These are phyloP conservation scores for Paramecium octaurelia DNA, from an alignment of 73 alveolate species.

Conservation along the genomic window DNA sequence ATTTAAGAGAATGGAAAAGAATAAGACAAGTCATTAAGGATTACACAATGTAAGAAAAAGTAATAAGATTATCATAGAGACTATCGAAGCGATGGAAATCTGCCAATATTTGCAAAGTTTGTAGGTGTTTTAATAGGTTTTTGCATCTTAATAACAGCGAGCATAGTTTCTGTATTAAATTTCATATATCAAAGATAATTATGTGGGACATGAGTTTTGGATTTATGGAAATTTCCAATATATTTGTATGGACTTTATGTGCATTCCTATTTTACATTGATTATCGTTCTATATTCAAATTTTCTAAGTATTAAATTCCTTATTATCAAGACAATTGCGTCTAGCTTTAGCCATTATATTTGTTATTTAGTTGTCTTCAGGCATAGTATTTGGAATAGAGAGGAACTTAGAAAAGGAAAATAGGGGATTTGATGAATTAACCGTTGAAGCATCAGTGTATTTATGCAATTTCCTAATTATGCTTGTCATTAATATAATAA, in stretches of 20 bases:
- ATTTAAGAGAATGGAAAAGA: slow-evolving; percentile 1
- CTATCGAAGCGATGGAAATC: not conserved
- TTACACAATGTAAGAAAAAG: not conserved
- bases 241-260: not conserved
- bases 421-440: not conserved
- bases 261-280: not conserved
- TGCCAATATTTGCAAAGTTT: not conserved
- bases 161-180: not conserved
- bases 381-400: slow-evolving; percentile 5
- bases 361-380: not conserved
- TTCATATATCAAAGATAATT: not conserved
- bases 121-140: not conserved
- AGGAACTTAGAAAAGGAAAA: not conserved
- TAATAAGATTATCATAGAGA: not conserved
- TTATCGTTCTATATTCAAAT: not conserved
- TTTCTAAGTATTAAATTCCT: not conserved
- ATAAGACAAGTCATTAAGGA: not conserved
- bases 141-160: not conserved
- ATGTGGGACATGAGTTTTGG: slow-evolving; percentile 4
- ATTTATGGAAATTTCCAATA: not conserved
- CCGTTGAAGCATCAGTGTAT: not conserved
- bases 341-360: not conserved
- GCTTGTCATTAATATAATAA: not conserved
- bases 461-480: not conserved
- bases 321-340: not conserved